phyloP scores from a whole-genome alignment of 106 monocot species.

The Dendrobium chrysotoxum region DNA sequence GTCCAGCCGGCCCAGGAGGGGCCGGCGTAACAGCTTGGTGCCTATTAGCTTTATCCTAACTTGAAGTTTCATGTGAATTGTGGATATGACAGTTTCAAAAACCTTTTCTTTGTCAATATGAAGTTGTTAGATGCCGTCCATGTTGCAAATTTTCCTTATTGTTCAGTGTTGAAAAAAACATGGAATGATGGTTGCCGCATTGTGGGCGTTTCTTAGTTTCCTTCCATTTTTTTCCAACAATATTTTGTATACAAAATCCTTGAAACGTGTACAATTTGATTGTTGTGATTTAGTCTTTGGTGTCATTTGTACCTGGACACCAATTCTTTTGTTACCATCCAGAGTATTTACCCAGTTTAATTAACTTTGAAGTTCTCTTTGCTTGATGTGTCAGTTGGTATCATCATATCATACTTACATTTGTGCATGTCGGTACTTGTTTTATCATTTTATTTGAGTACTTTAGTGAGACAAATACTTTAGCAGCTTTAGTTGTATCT shows the following conservation, averaged over 20 bases:
- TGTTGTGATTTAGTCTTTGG: not conserved
- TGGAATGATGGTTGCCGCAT: not conserved
- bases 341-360: not conserved
- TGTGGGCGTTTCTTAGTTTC: not conserved
- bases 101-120: no score
- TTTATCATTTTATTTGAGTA: not conserved
- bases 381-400: not conserved
- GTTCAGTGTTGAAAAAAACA: not conserved
- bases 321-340: not conserved
- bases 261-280: not conserved
- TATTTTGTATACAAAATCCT: not conserved
- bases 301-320: not conserved
- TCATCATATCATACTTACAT: not conserved
- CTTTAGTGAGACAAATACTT: not conserved
- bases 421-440: not conserved
- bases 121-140: not conserved
- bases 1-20: no score
- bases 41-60: not conserved
- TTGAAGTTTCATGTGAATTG: not conserved
- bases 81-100: not conserved
- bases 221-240: not conserved
- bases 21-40: no score
- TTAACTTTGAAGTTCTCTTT: not conserved
- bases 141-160: not conserved
- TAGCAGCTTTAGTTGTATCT: no score